A percentile compares a stretch with the other conserved stretches of the same genome.
Evolutionary conservation across 805 yeast genomes (phyloP).

Genomic region (Dipodascus geniculatus): DNA sequence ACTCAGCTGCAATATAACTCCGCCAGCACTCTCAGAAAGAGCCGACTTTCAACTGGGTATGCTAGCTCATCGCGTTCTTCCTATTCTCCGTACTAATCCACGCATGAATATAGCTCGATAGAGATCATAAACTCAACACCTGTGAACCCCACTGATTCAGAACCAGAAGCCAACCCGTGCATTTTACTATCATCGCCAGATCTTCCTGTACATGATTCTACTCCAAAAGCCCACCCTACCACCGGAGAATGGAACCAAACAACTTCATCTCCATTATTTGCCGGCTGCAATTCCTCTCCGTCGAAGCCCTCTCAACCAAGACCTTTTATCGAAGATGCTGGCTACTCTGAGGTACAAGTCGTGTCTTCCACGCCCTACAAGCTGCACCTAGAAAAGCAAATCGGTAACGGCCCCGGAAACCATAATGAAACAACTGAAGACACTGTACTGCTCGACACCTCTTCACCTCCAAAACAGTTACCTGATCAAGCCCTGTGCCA

Average conservation of each 20-base stretch:
- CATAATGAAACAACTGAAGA: no score
- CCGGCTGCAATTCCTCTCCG: background rate
- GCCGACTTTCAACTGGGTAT: background rate
- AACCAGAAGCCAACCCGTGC: background rate
- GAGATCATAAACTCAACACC: background rate
- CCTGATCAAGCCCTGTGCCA: no score
- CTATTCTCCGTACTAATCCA: background rate
- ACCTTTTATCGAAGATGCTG: background rate
- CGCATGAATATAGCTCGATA: background rate
- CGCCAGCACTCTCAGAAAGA: background rate
- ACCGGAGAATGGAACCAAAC: background rate
- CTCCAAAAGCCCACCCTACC: no score
- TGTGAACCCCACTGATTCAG: no score
- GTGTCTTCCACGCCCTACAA: background rate
- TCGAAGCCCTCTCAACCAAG: background rate
- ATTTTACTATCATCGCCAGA: background rate
- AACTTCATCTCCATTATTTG: background rate
- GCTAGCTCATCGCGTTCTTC: background rate
- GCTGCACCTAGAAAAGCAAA: background rate
- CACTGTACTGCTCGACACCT: no score
- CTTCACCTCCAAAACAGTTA: no score
- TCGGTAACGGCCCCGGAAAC: no score
- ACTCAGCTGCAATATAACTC: background rate
- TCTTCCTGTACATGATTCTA: background rate
- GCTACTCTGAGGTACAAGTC: background rate